Conservation (phyloP, 1,139 yeast species). For the Scheffersomyces quercinus region DNA sequence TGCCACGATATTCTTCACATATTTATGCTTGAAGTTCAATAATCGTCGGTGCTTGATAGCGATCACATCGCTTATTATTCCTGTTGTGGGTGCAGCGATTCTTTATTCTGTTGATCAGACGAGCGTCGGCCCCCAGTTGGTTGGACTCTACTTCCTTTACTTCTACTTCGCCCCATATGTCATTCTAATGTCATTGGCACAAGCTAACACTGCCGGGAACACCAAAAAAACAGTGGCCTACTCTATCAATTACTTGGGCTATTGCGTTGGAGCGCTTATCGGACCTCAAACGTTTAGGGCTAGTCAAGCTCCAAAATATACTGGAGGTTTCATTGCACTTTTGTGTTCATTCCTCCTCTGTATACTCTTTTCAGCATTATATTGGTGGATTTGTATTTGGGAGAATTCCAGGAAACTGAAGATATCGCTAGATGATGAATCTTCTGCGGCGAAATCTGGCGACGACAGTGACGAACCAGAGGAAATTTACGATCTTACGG, state of each 20-base stretch:
- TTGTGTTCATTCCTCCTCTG: conserved; percentile 22
- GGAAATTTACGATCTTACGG: conserved; percentile 28
- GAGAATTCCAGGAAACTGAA: conserved; percentile 21
- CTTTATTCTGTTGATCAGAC: conserved; percentile 14
- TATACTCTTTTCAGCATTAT: conserved; percentile 22
- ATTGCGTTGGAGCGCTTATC: conserved; percentile 37
- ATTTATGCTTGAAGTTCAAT: conserved; percentile 15
- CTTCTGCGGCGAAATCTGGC: conserved; percentile 9
- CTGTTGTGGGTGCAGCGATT: conserved; percentile 20
- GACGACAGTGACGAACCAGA: conserved; percentile 19
- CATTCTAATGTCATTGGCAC: conserved; percentile 35
- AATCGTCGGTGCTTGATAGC: conserved; percentile 18
- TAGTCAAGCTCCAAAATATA: conserved; percentile 21
- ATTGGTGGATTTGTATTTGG: conserved; percentile 25
- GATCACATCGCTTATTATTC: conserved; percentile 14
- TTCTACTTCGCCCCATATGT: conserved; percentile 26
- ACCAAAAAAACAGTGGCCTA: conserved; percentile 29
- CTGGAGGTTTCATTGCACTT: conserved; percentile 25
- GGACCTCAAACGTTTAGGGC: conserved; percentile 41
- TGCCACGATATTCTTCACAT: conserved; percentile 18
- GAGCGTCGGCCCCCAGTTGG: conserved; percentile 30
- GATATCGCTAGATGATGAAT: conserved; percentile 8
- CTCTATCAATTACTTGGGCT: conserved; percentile 23
- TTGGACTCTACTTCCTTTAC: conserved; percentile 23
- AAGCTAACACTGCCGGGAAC: conserved; percentile 38